Conservation (phyloP, 2,329 filamentous ascomycete species). For the Drechslerella dactyloides region DNA sequence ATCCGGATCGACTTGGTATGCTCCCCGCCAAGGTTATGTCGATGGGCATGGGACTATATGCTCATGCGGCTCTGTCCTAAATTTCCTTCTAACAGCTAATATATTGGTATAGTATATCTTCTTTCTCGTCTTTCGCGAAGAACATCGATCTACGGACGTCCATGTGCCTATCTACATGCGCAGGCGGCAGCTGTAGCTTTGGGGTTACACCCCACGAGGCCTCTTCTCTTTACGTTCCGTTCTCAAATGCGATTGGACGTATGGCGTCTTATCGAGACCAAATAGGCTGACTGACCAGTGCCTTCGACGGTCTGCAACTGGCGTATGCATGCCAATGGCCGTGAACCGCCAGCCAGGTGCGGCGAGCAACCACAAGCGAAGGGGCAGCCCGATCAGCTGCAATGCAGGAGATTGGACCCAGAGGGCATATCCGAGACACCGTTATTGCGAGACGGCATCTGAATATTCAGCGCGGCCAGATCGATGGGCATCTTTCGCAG, state of each 20-base stretch:
- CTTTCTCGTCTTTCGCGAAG: not conserved
- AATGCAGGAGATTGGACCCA: conserved; percentile 15
- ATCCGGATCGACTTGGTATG: no score
- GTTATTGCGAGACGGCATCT: conserved; percentile 27
- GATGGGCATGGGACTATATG: no score
- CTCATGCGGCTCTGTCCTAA: no score
- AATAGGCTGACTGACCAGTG: not conserved
- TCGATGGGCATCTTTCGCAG: not conserved
- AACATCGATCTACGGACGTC: no score
- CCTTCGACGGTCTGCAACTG: not conserved
- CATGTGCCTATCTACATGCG: no score
- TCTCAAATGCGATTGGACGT: no score
- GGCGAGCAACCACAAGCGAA: conserved; percentile 46
- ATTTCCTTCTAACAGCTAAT: no score
- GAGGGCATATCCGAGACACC: conserved; percentile 26
- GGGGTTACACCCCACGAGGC: no score
- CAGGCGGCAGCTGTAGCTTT: no score
- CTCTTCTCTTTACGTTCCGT: no score
- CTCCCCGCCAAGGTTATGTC: no score
- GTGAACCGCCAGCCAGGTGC: conserved; percentile 33
- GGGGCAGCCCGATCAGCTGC: conserved; percentile 15
- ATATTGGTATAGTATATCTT: no score
- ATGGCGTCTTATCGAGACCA: not conserved
- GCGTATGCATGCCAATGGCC: conserved; percentile 26
- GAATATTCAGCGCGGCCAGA: not conserved